Percentiles rank a stretch among this genome's conserved stretches.
These are phyloP conservation scores for Aspergillus puulaauensis DNA, from an alignment of 2,329 filamentous ascomycete genomes.

Conservation along the genomic window DNA sequence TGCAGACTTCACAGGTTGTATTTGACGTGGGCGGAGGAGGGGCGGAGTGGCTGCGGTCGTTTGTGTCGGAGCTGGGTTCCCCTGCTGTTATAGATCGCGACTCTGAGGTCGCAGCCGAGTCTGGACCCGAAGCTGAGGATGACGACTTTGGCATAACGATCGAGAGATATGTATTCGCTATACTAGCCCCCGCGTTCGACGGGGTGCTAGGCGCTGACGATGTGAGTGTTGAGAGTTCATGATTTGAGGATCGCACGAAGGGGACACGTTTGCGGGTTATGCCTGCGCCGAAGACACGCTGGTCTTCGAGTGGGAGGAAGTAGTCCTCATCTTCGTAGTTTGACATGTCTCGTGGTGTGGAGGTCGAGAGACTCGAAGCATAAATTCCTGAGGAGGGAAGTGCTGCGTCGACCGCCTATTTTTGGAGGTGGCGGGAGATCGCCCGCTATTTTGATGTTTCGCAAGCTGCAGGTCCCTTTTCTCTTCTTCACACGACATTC, in stretches of 20 bases:
- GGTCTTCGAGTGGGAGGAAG: conserved; percentile 57
- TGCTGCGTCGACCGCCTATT: not conserved
- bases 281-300: conserved; percentile 62
- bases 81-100: not conserved
- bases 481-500: not conserved
- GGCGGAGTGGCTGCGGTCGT: conserved; percentile 4
- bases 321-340: conserved; percentile 56
- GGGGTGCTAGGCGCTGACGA: conserved; percentile 25
- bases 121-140: not conserved
- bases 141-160: conserved; percentile 41
- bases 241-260: conserved; percentile 56
- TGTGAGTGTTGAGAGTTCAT: conserved; percentile 33
- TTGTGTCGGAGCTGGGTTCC: not conserved
- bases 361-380: not conserved
- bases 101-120: not conserved
- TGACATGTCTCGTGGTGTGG: conserved; percentile 19
- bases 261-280: conserved; percentile 60
- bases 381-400: not conserved
- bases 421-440: conserved; percentile 23
- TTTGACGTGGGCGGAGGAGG: conserved; percentile 2
- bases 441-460: conserved; percentile 16
- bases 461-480: not conserved
- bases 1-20: conserved; percentile 56
- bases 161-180: conserved; percentile 47
- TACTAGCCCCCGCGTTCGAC: conserved; percentile 23